Evolutionary conservation across 768 basidiomycete species (phyloP), one percentile per base, ranked within the genome.

Genomic region (Suillus decipiens): DNA sequence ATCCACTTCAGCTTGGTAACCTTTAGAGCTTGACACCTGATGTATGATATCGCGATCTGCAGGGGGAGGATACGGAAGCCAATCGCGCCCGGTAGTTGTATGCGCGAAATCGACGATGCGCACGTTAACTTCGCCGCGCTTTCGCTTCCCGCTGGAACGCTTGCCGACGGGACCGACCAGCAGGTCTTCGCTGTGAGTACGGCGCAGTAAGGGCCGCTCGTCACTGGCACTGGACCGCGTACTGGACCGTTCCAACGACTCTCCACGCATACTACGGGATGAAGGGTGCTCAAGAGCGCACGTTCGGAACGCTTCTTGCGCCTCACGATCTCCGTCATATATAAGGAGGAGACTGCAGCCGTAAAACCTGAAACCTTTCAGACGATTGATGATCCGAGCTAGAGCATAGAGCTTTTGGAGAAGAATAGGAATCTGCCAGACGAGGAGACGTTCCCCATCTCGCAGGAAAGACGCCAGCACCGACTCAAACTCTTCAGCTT

Each of bases 81-180:
- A 99, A 75, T 99, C 97, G 28, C 83, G 83, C 14, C 97, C 97
- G 1, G 96, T 98, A 10, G 95, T 98, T 59, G 97, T 98, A 72
- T 98, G 96, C 14, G 96, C 97, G 77, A 99, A 99, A 77, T 99
- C 97, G 61, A 99, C 97, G 59, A 99, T 88, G 41, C 96, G 93
- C 65, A 99, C 92, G 72, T 93, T 94, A 64, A 99, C 86, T 73
- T 97, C 96, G 37, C 97, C 97, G 28, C 93, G 81, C 72, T 89
- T 90, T 63, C 88, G 86, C 60, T 85, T 85, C n/a, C 85, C 84
- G 55, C 77, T 79, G 15, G 84, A 82, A 48, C 88, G 86, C 73
- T 87, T 86, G 1, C 82, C 83, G 22, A 87, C 80, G 31, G 90
- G 85, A 7, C 89, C 89, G 19, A 84, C 74, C 51, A 92, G 81